These are phyloP conservation scores for Populus hybrid DNA, from an alignment of 441 rosid species.

Conservation along the genomic window DNA sequence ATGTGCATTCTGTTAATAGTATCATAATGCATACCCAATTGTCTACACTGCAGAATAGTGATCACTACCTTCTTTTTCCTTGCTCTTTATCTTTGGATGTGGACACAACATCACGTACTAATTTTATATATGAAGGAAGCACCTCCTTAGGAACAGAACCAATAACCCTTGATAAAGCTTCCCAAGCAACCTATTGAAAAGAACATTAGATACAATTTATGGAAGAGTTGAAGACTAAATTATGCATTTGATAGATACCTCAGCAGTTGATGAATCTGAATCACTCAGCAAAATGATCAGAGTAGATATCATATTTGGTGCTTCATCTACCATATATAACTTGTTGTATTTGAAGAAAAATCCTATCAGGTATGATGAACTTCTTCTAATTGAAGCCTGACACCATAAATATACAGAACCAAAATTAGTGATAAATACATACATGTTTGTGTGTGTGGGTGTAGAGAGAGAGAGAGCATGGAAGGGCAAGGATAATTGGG, in stretches of 20 bases:
- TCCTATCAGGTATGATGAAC: conserved; percentile 89
- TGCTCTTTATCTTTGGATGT: conserved; percentile 88
- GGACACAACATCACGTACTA: conserved; percentile 95
- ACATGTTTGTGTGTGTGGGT: too few species aligned
- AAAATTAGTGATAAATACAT: neutral
- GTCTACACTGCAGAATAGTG: conserved; percentile 2
- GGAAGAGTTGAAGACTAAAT: conserved; percentile 10
- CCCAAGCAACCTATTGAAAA: conserved; percentile 84
- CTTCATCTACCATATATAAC: conserved; percentile 92
- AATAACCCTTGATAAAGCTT: conserved; percentile 87
- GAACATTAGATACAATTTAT: conserved; percentile 25
- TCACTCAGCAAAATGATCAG: conserved; percentile 93
- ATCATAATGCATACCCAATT: neutral
- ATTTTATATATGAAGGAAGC: conserved; percentile 84
- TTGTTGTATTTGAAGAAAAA: conserved; percentile 93
- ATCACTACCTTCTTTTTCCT: conserved; percentile 76
- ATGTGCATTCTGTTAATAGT: neutral
- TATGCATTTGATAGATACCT: conserved; percentile 40
- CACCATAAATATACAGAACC: conserved; percentile 18
- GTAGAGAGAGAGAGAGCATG: too few species aligned
- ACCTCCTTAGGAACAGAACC: conserved; percentile 95
- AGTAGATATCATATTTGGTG: conserved; percentile 91
- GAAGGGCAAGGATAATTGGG: neutral
- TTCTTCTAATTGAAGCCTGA: conserved; percentile 81
- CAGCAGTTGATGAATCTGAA: conserved; percentile 75